Base-by-base conservation (phyloP, 2,329 filamentous ascomycete species). In the Parasarocladium wereldwijsianum region DNA sequence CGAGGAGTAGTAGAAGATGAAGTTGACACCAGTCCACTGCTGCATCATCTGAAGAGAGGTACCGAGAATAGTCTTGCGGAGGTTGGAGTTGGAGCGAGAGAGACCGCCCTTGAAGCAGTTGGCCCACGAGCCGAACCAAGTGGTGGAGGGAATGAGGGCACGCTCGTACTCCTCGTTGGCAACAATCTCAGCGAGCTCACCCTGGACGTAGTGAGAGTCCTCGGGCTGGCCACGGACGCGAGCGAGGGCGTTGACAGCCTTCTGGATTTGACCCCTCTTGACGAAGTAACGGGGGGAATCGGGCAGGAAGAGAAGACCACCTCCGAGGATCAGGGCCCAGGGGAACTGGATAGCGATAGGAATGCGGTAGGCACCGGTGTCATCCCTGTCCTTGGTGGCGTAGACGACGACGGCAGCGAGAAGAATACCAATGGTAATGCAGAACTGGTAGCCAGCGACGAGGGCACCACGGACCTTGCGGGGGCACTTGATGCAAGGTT, bases 141-240 rank as follows among this genome's bases (percentile, higher is more conserved):
- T 66, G 40, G 61, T 62, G 40, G 64, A 54, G 38, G 78, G 77
- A 35, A 80, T 75, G 35, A 77, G 58, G 29, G 69, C 59, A 43
- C 76, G 64, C 64, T 93, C 85, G 50, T 87, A 85, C 57, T 82
- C 80, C 55, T 87, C 71, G 64, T 92, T 93, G 61, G 83, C 84
- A 35, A 90, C 66, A 40, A 93, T 83, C 60, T 93, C 84, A 24
- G 78, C 70, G 26, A 92, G 66, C 57, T 93, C 84, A 37, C 70
- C 59, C 57, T 78, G 71, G 55, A 93, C 76, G 52, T 71, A 85
- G 38, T 78, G 68, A 14, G 79, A 86, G 32, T 79, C 70, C 31
- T 55, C 46, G 28, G 76, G 66, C 58, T 92, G 79, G 36, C 79
- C 80, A 49, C 84, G 80, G 18, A 93, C 69, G 34, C 64, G 67